Percentiles rank a stretch among this genome's conserved stretches.
Evolutionary conservation across 495 filamentous ascomycete species (phyloP).

Genomic region (Hypoxylon fuscum): DNA sequence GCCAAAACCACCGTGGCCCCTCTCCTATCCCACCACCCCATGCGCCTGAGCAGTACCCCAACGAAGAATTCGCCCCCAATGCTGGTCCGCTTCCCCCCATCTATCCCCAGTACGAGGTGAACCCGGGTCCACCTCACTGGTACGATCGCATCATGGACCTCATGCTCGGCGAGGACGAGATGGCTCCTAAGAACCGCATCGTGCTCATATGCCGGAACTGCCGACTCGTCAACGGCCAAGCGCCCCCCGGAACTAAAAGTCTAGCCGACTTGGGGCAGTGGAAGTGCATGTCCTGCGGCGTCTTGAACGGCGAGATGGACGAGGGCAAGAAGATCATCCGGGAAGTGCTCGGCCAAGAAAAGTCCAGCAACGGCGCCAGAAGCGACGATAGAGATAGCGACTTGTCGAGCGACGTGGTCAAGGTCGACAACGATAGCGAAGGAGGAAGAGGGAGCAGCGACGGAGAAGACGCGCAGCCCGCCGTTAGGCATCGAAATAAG

Average conservation of each 20-base stretch:
- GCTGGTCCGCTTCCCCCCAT: slow-evolving; percentile 60
- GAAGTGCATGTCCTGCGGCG: slow-evolving; percentile 85
- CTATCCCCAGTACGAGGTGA: slow-evolving; percentile 57
- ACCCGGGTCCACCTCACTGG: slow-evolving; percentile 71
- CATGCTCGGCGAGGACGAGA: slow-evolving; percentile 94
- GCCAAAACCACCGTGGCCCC: slow-evolving; percentile 25
- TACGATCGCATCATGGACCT: slow-evolving; percentile 94
- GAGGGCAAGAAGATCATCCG: slow-evolving; percentile 70
- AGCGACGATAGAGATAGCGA: slow-evolving; percentile 45
- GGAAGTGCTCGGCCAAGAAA: slow-evolving; percentile 53
- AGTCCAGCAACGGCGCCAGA: slow-evolving; percentile 21
- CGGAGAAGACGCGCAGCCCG: slow-evolving; percentile 20
- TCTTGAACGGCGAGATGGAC: slow-evolving; percentile 82
- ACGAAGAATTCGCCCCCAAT: slow-evolving; percentile 67
- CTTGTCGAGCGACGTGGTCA: slow-evolving; percentile 49
- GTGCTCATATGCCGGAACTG: slow-evolving; percentile 87
- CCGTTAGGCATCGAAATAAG: slow-evolving; percentile 33
- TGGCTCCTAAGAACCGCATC: slow-evolving; percentile 86
- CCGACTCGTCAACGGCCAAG: slow-evolving; percentile 93
- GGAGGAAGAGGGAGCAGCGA: slow-evolving; percentile 30
- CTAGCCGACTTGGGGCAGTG: slow-evolving; percentile 85
- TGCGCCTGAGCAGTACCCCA: slow-evolving; percentile 42
- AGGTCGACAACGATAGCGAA: slow-evolving; percentile 50
- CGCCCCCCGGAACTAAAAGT: slow-evolving; percentile 83
- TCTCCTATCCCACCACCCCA: slow-evolving; percentile 18